A percentile compares a stretch with the other conserved stretches of the same genome.
These are phyloP conservation scores for Aspergillus sp. DNA, from an alignment of 2,329 filamentous ascomycete genomes.

Conservation along the genomic window DNA sequence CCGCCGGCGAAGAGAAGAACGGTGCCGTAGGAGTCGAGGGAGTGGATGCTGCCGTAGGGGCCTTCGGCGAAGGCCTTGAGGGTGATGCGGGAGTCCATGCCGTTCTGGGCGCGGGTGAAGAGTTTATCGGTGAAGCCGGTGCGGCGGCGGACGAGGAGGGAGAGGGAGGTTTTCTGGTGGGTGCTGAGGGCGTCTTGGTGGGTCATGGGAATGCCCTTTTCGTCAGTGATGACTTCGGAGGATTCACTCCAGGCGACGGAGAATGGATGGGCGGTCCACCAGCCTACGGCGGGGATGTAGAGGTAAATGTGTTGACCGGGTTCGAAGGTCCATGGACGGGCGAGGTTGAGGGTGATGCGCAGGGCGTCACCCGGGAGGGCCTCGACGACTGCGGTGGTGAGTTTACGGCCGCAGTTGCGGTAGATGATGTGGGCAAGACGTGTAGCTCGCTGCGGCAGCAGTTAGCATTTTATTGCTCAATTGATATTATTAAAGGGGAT, in stretches of 20 bases:
- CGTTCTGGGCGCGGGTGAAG: constrained; percentile 58
- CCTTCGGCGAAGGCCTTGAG: constrained; percentile 77
- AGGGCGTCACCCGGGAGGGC: constrained; percentile 63
- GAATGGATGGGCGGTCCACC: constrained; percentile 72
- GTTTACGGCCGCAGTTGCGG: constrained; percentile 54
- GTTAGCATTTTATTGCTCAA: constrained; percentile 7
- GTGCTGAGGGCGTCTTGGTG: constrained; percentile 46
- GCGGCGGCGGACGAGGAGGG: constrained; percentile 79
- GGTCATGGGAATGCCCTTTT: constrained; percentile 40
- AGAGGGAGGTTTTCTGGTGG: constrained; percentile 53
- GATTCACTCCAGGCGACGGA: constrained; percentile 69
- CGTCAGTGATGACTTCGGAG: constrained; percentile 37
- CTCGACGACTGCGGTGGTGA: constrained; percentile 61
- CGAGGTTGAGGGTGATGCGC: constrained; percentile 63
- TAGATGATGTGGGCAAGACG: constrained; percentile 60
- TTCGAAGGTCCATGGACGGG: constrained; percentile 58
- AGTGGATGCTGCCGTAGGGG: constrained; percentile 77
- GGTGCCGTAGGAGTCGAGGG: constrained; percentile 86
- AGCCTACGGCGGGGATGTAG: constrained; percentile 58
- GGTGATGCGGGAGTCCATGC: constrained; percentile 49
- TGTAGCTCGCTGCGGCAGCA: constrained; percentile 40
- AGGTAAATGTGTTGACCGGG: constrained; percentile 71
- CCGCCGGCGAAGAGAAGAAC: constrained; percentile 85
- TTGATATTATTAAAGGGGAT: not conserved
- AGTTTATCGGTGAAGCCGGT: constrained; percentile 82